A percentile compares a stretch with the other conserved stretches of the same genome.
Conservation (phyloP, 148 eudicot genomes). For the Gaultheria prostrata region DNA sequence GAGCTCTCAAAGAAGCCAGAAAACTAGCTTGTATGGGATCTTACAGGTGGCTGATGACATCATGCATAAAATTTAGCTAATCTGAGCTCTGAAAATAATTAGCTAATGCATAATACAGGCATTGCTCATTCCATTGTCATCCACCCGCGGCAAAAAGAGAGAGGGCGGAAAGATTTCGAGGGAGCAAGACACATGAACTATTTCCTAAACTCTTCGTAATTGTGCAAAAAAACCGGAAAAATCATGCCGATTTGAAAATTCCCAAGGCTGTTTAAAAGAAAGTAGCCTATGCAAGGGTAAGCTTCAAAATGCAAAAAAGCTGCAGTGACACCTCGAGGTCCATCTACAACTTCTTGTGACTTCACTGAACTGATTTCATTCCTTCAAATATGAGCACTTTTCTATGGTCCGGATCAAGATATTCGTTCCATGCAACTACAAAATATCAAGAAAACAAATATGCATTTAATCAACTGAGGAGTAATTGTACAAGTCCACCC, state of each 20-base stretch:
- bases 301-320: neutral
- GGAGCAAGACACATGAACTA: neutral
- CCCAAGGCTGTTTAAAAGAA: neutral
- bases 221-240: neutral
- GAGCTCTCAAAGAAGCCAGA: neutral
- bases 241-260: neutral
- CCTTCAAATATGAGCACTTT: neutral
- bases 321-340: neutral
- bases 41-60: neutral
- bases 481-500: constrained; percentile 9
- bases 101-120: neutral
- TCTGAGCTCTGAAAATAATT: neutral
- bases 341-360: neutral
- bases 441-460: neutral
- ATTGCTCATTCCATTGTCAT: neutral
- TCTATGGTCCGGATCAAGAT: neutral
- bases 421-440: no score
- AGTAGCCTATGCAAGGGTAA: neutral
- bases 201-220: neutral
- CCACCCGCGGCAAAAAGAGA: neutral
- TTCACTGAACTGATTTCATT: neutral
- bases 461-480: neutral
- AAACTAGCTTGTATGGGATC: neutral
- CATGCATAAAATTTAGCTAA: neutral
- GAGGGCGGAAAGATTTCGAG: neutral